Base-by-base conservation (phyloP, 345 rosid species). In the Gossypium longicalyx region DNA sequence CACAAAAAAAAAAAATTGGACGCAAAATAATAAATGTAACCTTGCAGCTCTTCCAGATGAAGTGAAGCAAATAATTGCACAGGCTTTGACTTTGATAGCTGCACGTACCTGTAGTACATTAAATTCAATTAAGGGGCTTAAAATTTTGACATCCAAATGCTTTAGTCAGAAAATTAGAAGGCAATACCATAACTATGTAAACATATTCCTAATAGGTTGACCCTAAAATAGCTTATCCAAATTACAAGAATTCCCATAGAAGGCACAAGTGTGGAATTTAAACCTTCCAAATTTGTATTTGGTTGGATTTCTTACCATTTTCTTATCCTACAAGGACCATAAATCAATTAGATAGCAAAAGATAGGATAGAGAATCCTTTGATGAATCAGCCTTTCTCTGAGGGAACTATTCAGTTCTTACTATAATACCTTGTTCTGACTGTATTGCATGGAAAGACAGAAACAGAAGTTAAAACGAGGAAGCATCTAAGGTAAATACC, bases 1-100 rank as follows among this genome's bases (percentile, higher is more conserved):
- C 43, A n/a, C 9, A 67, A 4, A 34, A 34, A 34, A 34, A 34
- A 34, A 34, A 1, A 34, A 29, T 52, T 22, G 61, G 41, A 69
- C 4, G 45, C 12, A 58, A 27, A 13, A 64, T 60, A 29, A 38
- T 51, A 22, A 64, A 29, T 12, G 64, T 54, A 85, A 69, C 96
- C 96, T 89, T 67, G 96, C 96, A 74, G 96, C 96, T 80, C 88
- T 87, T 76, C 96, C 96, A 12, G 89, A 80, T 69, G 93, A 91
- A 75, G 96, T 91, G 85, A 89, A 89, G 85, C 96, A 91, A 57
- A 90, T 86, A 62, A 91, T 87, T 25, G 80, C 90, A 16, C 93
- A 91, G 44, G 96, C 93, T 80, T 85, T 91, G 73, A 91, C 96
- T 80, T 89, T 85, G 83, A 91, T 91, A 82, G 91, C 96, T 45